Evolutionary conservation across 2,329 filamentous ascomycete species (phyloP), one percentile per base, ranked within the genome.

Genomic region (Cercospora nicotianae): DNA sequence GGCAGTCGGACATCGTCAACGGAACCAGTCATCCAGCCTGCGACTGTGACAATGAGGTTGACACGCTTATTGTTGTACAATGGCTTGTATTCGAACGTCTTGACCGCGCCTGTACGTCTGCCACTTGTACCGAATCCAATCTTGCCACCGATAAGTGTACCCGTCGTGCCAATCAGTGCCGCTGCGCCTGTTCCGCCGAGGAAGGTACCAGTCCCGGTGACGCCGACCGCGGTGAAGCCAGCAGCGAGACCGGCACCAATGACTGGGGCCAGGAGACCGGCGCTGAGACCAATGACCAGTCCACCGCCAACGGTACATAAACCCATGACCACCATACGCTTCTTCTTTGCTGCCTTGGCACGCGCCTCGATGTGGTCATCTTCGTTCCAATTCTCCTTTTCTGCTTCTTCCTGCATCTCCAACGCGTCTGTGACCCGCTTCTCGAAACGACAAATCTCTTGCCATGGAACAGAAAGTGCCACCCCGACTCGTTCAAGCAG

Each of bases 11-110:
- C 94, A 79, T 99, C 95, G 81, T 99, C 95, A 63, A 96, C 90
- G 77, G 96, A 98, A 75, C 96, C 95, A 48, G 93, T 97, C 91
- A 99, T 96, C 95, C 95, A 99, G 3, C 95, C 95, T 0, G 94
- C 93, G 31, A 99, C 88, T 0, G 95, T 98, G 45, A 99, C 89
- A 71, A 99, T 95, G 31, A 99, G 86, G 75, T 99, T 98, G 45
- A 97, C 92, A 67, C 94, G 87, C 81, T 99, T 99, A 81, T 98
- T 98, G 82, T 99, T 99, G 83, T 98, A 94, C 57, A 99, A 83
- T 6, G 95, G 95, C 55, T 94, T 88, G 78, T 98, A 99, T 80
- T 99, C 95, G 76, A 98, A 99, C 0, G 95, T 99, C 80, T 90
- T 93, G 67, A 99, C 96, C 1, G 94, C 90, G 13, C 95, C 94